A percentile compares a stretch with the other conserved stretches of the same genome.
These are phyloP conservation scores for Dacryopinax spathularia DNA, from an alignment of 768 basidiomycete genomes.

Conservation along the genomic window DNA sequence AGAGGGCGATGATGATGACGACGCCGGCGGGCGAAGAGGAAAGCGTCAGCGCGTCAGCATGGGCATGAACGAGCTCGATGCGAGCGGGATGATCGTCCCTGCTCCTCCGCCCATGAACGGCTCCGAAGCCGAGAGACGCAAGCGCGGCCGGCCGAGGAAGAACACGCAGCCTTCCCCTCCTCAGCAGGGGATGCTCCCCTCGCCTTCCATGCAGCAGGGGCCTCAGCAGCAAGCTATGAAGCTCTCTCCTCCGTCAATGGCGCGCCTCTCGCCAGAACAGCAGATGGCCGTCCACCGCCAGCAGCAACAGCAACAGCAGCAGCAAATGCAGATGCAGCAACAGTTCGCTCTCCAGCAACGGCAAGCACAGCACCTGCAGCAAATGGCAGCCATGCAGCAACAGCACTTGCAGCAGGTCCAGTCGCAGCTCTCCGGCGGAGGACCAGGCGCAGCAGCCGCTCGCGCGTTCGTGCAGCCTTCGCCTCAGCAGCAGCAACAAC, in stretches of 20 bases:
- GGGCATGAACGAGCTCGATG: conserved; percentile 27
- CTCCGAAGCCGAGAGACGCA: conserved; percentile 45
- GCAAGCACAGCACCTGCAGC: neutral
- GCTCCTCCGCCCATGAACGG: conserved; percentile 23
- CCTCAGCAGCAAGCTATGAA: neutral
- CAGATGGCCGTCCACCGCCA: conserved; percentile 1
- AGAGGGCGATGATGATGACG: conserved; percentile 34
- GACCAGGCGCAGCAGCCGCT: neutral
- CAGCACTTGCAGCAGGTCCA: neutral
- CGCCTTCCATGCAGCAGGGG: no score
- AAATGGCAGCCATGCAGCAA: conserved; percentile 1
- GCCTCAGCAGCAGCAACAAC: conserved; percentile 14
- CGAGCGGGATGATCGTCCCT: conserved; percentile 30
- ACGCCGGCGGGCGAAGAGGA: conserved; percentile 49
- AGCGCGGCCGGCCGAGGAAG: conserved; percentile 72
- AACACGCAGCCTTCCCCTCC: neutral
- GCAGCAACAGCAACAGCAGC: neutral
- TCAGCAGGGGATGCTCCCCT: neutral
- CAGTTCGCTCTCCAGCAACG: neutral
- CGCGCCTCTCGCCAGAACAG: neutral
- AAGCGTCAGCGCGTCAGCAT: conserved; percentile 30
- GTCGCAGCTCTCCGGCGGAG: neutral
- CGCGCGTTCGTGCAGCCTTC: conserved; percentile 33
- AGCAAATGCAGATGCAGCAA: conserved; percentile 1
- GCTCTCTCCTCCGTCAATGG: neutral